Base-by-base conservation (phyloP, 148 eudicot species). In the Salicornia ramosissima region DNA sequence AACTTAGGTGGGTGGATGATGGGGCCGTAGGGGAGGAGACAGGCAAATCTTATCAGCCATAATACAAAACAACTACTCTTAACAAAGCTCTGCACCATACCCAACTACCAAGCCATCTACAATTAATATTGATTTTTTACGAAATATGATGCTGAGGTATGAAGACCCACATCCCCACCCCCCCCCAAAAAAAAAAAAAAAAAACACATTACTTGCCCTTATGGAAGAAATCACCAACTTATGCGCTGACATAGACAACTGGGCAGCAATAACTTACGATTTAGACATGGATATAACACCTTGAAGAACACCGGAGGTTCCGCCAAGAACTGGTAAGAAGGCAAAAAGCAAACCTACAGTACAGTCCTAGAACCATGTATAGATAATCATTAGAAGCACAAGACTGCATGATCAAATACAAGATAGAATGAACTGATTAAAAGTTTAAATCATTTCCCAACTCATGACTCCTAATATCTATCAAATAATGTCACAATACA, bases 301-400 rank as follows among this genome's bases (percentile, higher is more conserved):
- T 78, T 95, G 93, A 70, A 91, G 82, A 70, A 83, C 75, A 69
- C 97, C 97, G 33, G 97, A 87, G 67, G 85, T 87, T 73, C 99
- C 99, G 33, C 99, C 96, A 47, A 95, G 90, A 66, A 95, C 86
- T 43, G 99, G 99, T 68, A 95, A 88, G 80, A 95, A 78, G 19
- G 99, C 99, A 78, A 95, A 95, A 64, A 95, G 86, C 82, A 91
- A 83, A 59, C 99, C 99, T 64, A 95, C 99, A 24, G 99, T 87
- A 71, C 99, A 95, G 77, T 95, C 99, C 99, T 91, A 83, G 75
- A 57, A 80, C 19, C 30, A 45, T 42, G 15, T 42, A 33, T 34
- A 49, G 45, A 46, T 64, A 21, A 64, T 13, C 10, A 67, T 78
- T 28, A 78, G 81, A 64, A 55, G 22, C 40, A 69, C 63, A 59